Conservation (phyloP, 768 basidiomycete species). For the Hydnomerulius pinastri region DNA sequence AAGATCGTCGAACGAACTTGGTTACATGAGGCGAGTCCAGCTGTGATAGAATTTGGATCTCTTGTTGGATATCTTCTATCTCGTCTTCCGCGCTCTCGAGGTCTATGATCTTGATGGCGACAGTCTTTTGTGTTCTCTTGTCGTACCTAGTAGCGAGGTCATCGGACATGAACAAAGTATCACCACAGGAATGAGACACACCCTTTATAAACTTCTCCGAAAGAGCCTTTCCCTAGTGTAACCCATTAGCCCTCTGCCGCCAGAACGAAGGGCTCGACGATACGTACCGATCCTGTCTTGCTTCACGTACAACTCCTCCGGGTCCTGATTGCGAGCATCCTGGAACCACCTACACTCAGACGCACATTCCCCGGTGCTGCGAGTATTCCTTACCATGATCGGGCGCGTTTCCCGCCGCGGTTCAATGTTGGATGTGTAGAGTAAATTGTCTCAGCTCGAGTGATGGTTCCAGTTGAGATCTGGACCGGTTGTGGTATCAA, state of each 20-base stretch:
- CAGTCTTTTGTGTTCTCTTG: slow-evolving; percentile 92
- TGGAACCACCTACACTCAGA: slow-evolving; percentile 29
- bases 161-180: slow-evolving; percentile 8
- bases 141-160: slow-evolving; percentile 69
- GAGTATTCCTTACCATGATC: slow-evolving; percentile 22
- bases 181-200: slow-evolving; percentile 35
- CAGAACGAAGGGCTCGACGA: slow-evolving; percentile 8
- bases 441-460: slow-evolving; percentile 11
- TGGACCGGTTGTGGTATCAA: not conserved
- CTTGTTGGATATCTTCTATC: slow-evolving; percentile 99
- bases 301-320: slow-evolving; percentile 95
- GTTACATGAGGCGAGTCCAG: slow-evolving; percentile 96
- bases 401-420: not conserved
- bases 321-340: slow-evolving; percentile 80
- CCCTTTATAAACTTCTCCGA: slow-evolving; percentile 99
- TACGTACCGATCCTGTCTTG: slow-evolving; percentile 92
- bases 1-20: slow-evolving; percentile 59
- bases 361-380: not conserved
- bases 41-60: slow-evolving; percentile 97
- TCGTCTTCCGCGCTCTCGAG: slow-evolving; percentile 99
- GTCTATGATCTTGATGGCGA: slow-evolving; percentile 99
- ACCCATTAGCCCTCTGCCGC: slow-evolving; percentile 19
- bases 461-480: slow-evolving; percentile 8
- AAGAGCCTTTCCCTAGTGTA: slow-evolving; percentile 88
- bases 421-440: slow-evolving; percentile 1